These are phyloP conservation scores for Colletotrichum simmondsii DNA, from an alignment of 2,329 filamentous ascomycete species.

Conservation along the genomic window DNA sequence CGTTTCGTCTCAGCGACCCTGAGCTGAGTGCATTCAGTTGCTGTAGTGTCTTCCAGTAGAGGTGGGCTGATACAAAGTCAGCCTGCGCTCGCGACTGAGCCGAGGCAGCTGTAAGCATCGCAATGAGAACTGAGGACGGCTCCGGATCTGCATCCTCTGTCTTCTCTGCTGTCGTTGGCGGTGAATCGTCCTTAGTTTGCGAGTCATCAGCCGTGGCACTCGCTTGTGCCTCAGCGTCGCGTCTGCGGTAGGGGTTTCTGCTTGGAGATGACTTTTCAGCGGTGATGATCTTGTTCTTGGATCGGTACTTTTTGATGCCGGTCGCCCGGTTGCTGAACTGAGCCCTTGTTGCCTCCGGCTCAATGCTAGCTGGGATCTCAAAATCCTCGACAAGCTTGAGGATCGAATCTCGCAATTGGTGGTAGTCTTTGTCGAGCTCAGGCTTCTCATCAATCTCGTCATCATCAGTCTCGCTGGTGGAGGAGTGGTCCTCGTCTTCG, in stretches of 20 bases:
- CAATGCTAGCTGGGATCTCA: slow-evolving; percentile 77
- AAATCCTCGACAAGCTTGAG: slow-evolving; percentile 85
- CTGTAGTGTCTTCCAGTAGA: slow-evolving; percentile 86
- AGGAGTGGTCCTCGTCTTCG: slow-evolving; percentile 72
- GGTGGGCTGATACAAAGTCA: slow-evolving; percentile 85
- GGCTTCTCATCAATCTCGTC: slow-evolving; percentile 69
- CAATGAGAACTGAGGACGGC: slow-evolving; percentile 63
- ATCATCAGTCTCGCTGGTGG: slow-evolving; percentile 70
- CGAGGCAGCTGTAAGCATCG: slow-evolving; percentile 82
- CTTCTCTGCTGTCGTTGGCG: slow-evolving; percentile 30
- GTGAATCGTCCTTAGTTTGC: slow-evolving; percentile 21
- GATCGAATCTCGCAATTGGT: slow-evolving; percentile 83
- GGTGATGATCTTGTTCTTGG: slow-evolving; percentile 68
- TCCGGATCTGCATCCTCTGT: slow-evolving; percentile 25
- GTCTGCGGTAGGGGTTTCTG: slow-evolving; percentile 67
- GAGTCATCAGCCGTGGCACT: background rate
- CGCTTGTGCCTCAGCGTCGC: slow-evolving; percentile 28
- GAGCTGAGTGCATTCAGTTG: slow-evolving; percentile 74
- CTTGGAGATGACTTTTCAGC: slow-evolving; percentile 63
- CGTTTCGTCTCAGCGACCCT: slow-evolving; percentile 71
- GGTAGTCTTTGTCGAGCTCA: slow-evolving; percentile 82
- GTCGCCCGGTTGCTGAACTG: slow-evolving; percentile 79
- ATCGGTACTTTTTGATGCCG: slow-evolving; percentile 67
- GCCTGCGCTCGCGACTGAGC: slow-evolving; percentile 81
- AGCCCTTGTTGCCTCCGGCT: slow-evolving; percentile 67